Base-by-base conservation (phyloP, 139 green algal species). In the Picochlorum sp. region DNA sequence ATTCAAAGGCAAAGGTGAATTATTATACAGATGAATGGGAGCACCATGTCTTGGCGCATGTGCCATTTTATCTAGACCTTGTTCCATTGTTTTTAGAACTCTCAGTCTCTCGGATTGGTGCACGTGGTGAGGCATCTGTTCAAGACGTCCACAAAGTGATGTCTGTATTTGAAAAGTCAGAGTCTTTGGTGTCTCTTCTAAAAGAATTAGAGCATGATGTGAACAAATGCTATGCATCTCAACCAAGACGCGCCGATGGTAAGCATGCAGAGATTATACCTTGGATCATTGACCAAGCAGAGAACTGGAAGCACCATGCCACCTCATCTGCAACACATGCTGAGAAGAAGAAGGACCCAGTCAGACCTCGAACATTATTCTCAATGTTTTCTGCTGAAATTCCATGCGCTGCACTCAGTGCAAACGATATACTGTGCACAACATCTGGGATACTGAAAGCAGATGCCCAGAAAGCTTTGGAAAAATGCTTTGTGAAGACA, bases 31-130 rank as follows among this genome's bases (percentile, higher is more conserved):
- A 71, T 0, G 77, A 80, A 55, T 94, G 85, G 87, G 78, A 82
- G 23, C 16, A 52, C 21, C 80, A 91, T 59, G 84, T 94, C 67
- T 70, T 89, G 41, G 61, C 77, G 16, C 82, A 88, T 81, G 69
- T 92, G 52, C 87, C 87, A 54, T 90, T 92, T 76, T 92, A 90
- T 77, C 61, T 65, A 11, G 18, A 75, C 20, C 82, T 94, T 61
- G 47, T 94, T 49, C 87, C 85, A n/a, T 62, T 81, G n/a, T 85
- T 88, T 47, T 61, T 88, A 34, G 80, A 85, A 41, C 70, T 83
- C 3, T 31, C 37, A 7, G 50, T 59, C 44, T 41, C 62, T 15
- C 66, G 76, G 4, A 54, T 83, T 13, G 60, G 57, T 44, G 60
- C 38, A 18, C 51, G 62, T 1, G 72, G 72, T 30, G 61, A 78